phyloP scores from a whole-genome alignment of 2,329 filamentous ascomycete genomes.

The Apiospora saccharicola region DNA sequence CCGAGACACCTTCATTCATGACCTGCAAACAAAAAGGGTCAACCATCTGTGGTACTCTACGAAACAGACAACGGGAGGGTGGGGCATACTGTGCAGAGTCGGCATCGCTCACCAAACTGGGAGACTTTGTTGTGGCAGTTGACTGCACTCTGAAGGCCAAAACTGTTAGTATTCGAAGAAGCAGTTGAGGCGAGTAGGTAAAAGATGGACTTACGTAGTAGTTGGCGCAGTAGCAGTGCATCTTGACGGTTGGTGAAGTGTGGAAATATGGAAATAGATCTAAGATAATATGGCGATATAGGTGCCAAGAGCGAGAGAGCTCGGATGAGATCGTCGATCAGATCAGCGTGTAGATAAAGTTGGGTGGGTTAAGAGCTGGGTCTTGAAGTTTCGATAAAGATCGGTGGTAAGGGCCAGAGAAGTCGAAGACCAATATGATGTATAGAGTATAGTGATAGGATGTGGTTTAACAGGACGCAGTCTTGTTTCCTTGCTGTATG shows the following conservation, averaged over 20 bases:
- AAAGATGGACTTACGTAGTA: slow-evolving; percentile 36
- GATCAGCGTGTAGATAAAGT: neutral
- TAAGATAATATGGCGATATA: neutral
- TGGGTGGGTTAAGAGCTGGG: neutral
- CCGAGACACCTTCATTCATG: slow-evolving; percentile 38
- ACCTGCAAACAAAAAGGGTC: slow-evolving; percentile 29
- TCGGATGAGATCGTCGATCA: neutral
- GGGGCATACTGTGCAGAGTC: slow-evolving; percentile 37
- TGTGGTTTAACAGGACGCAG: neutral
- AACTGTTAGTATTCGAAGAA: neutral
- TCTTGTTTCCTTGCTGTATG: slow-evolving; percentile 1
- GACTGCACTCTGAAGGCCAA: slow-evolving; percentile 32
- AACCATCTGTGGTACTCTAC: neutral
- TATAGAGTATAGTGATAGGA: slow-evolving; percentile 9
- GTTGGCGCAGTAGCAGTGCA: slow-evolving; percentile 42
- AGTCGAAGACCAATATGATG: neutral
- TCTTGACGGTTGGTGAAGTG: slow-evolving; percentile 27
- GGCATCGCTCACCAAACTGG: slow-evolving; percentile 40
- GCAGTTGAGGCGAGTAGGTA: neutral
- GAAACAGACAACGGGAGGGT: neutral
- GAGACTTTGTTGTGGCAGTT: slow-evolving; percentile 42
- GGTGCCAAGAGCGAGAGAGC: neutral
- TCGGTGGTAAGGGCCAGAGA: neutral
- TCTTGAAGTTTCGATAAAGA: neutral
- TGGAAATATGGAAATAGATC: slow-evolving; percentile 30